Evolutionary conservation across 2,329 filamentous ascomycete species (phyloP), one percentile per base, ranked within the genome.

Genomic region (Emergomyces orientalis): DNA sequence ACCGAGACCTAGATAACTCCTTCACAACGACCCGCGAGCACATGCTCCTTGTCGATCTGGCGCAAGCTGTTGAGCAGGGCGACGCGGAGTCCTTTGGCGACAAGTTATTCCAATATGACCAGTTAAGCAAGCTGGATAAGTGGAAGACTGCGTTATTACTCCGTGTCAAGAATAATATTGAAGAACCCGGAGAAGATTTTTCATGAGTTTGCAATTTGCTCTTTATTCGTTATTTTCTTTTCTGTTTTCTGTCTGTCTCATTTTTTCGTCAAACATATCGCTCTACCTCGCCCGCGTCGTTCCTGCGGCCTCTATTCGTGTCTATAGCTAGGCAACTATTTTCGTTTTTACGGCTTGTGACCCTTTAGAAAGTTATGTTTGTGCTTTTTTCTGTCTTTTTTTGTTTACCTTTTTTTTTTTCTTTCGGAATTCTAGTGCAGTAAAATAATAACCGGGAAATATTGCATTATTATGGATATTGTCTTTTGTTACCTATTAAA

Each of bases 121-220:
- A 95, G 79, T 82, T 96, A 79, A 94, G 87, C 79, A 94, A 94
- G 81, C 79, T 97, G 71, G 92, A 97, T 74, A 94, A 93, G 80
- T 97, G 93, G 93, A 96, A 97, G 88, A 96, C 90, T 59, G 90
- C 88, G 39, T 80, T 96, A 63, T 76, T 96, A 66, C 79, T 96
- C 71, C 84, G 86, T 69, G 83, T 97, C 71, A 97, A 97, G 86
- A 87, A 87, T 70, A 82, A 82, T 61, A 95, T 96, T 70, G 88
- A 93, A 77, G 82, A 86, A 72, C 80, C 82, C 67, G 84, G 80
- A 49, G 86, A 88, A 67, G 86, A 89, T 70, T 89, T 88, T 70
- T 87, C 86, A 65, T 89, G 76, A 73, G 2, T 22, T 52, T 59
- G 39, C 8, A 19, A 14, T 70, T 56, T 65, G 54, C 41, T 27